Evolutionary conservation across 2,329 filamentous ascomycete species (phyloP), one percentile per base, ranked within the genome.

Genomic region (Thielaviopsis punctulata): DNA sequence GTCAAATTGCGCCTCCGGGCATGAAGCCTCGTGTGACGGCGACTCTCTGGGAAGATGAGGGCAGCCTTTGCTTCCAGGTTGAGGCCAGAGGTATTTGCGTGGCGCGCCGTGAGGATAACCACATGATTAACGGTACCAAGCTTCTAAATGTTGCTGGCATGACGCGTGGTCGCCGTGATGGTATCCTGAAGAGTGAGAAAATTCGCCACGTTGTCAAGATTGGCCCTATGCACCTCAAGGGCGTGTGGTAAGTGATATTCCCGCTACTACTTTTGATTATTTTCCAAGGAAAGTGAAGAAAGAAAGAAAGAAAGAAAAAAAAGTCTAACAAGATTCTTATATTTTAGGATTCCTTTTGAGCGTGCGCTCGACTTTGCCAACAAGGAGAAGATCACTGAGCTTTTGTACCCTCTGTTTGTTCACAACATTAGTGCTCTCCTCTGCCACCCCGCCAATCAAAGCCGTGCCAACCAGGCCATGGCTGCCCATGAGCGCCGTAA

Each of bases 101-200:
- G 53, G 90, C 90, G 51, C 79, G 92, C 59, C 77, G 92, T 64
- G 90, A 96, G 77, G 90, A 95, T 61, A 96, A 95, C 67, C 87
- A 95, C 69, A 95, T 98, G 86, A 95, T 98, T 66, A 98, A 96
- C 62, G 92, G 92, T 18, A 98, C 92, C 1, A 98, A 96, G 67
- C 73, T 98, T 53, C 71, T 96, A 54, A 98, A 98, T 59, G 92
- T 98, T 51, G 92, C 92, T 49, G 90, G 92, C 12, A 98, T 98
- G 92, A 98, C 92, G 13, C 79, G 92, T 65, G 92, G 92, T 52
- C 82, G 92, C 58, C 79, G 92, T 62, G 92, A 98, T 63, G 92
- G 92, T 47, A 96, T 98, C 59, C 69, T 98, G 54, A 98, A 98
- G 71, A 95, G 90, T 65, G 92, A 96, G 68, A 98, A 96, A 68